These are phyloP conservation scores for Aspergillus sclerotialis DNA, from an alignment of 2,329 filamentous ascomycete genomes.

Conservation along the genomic window DNA sequence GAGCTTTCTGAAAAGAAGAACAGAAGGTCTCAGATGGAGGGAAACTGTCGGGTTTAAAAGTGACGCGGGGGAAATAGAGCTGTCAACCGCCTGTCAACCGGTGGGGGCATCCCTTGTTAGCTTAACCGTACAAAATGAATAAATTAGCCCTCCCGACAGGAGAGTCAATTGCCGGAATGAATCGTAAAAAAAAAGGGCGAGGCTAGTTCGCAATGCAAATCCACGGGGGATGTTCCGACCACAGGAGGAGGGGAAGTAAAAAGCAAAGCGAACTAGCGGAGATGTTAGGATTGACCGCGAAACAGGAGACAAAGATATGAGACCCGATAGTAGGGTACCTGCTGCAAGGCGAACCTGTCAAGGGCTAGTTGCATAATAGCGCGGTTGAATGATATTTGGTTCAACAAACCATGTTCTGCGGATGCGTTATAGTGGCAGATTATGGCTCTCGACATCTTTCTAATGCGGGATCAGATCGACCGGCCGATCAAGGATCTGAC, in stretches of 20 bases:
- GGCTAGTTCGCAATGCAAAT: too few species aligned
- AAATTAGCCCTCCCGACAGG: too few species aligned
- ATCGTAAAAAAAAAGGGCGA: too few species aligned
- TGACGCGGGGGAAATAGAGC: slow-evolving; percentile 8
- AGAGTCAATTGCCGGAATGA: neutral
- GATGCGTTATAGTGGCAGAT: too few species aligned
- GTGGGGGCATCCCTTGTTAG: slow-evolving; percentile 3
- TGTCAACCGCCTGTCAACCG: slow-evolving; percentile 10
- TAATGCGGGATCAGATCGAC: too few species aligned
- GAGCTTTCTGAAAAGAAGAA: slow-evolving; percentile 2
- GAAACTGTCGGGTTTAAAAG: slow-evolving; percentile 12
- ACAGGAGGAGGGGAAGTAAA: neutral
- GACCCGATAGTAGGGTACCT: neutral
- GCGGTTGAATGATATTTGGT: too few species aligned
- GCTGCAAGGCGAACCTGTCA: neutral
- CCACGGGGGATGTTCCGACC: too few species aligned
- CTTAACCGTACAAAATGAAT: too few species aligned
- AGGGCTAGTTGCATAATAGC: neutral
- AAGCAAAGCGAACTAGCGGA: neutral
- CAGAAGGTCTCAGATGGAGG: slow-evolving; percentile 1
- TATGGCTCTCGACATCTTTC: too few species aligned
- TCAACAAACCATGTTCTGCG: too few species aligned
- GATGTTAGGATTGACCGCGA: neutral
- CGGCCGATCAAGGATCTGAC: too few species aligned
- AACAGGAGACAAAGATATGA: neutral